A percentile compares a stretch with the other conserved stretches of the same genome.
Evolutionary conservation across 2,329 filamentous ascomycete species (phyloP).

Genomic region (Fusarium sp.): DNA sequence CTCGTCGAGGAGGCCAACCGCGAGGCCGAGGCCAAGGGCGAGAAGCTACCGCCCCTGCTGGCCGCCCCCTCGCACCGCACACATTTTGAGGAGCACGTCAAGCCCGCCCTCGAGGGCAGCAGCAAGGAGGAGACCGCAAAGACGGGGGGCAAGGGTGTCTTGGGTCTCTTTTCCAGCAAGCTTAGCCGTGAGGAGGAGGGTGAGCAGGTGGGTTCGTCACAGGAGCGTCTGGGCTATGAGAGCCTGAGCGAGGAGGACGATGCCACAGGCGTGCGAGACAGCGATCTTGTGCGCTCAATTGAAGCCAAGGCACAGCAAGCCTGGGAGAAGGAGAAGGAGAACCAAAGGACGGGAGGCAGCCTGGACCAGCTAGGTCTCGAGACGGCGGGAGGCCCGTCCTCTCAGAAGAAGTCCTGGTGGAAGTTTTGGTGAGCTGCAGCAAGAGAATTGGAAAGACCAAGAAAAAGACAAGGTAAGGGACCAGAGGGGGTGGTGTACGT

Average conservation of each 20-base stretch:
- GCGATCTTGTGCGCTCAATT: constrained; percentile 38
- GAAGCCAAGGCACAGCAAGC: constrained; percentile 54
- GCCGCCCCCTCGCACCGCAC: constrained; percentile 53
- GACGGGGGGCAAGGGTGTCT: constrained; percentile 48
- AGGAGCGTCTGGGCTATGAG: constrained; percentile 31
- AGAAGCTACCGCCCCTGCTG: constrained; percentile 61
- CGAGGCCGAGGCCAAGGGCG: constrained; percentile 55
- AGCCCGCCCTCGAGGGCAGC: constrained; percentile 43
- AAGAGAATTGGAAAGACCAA: constrained; percentile 34
- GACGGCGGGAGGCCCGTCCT: constrained; percentile 37
- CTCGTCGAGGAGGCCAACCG: constrained; percentile 65
- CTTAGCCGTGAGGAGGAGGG: constrained; percentile 42
- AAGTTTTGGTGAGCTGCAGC: constrained; percentile 50
- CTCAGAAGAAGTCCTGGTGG: constrained; percentile 61
- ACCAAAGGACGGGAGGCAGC: constrained; percentile 59
- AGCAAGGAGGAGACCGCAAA: constrained; percentile 30
- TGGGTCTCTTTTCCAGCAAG: constrained; percentile 47
- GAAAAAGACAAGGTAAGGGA: constrained; percentile 10
- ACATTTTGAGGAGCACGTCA: constrained; percentile 49
- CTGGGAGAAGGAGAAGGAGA: constrained; percentile 59
- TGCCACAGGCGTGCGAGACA: constrained; percentile 29
- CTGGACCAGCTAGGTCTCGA: constrained; percentile 59
- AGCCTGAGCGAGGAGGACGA: constrained; percentile 37
- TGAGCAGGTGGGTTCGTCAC: constrained; percentile 29
- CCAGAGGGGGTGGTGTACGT: constrained; percentile 32